These are phyloP conservation scores for Laburnicola sp. DNA, from an alignment of 2,329 filamentous ascomycete genomes.

Conservation along the genomic window DNA sequence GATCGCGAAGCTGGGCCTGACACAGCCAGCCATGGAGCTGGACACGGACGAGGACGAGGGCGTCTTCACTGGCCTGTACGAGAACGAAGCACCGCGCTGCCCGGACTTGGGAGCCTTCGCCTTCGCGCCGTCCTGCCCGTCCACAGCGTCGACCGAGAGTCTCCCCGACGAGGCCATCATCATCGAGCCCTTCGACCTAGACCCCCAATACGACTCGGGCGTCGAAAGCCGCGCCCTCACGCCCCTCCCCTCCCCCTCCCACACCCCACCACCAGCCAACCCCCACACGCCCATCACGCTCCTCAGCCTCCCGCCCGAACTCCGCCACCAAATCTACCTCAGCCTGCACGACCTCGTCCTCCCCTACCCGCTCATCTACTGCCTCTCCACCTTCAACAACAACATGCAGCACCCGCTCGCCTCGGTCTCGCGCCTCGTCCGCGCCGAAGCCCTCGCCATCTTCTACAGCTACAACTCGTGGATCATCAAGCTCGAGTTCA, in stretches of 20 bases:
- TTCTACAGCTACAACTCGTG: constrained; percentile 48
- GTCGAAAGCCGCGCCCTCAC: constrained; percentile 35
- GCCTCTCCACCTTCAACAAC: constrained; percentile 43
- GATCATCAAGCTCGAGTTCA: constrained; percentile 46
- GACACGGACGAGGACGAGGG: constrained; percentile 22
- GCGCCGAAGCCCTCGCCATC: constrained; percentile 43
- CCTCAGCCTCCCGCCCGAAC: constrained; percentile 42
- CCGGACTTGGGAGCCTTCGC: constrained; percentile 20
- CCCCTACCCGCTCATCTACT: constrained; percentile 46
- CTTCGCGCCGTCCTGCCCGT: constrained; percentile 28
- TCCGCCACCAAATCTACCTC: constrained; percentile 45
- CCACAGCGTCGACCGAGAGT: constrained; percentile 17
- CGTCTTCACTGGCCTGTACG: constrained; percentile 28
- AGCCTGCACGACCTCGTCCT: constrained; percentile 42
- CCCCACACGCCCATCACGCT: constrained; percentile 28
- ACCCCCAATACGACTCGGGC: constrained; percentile 26
- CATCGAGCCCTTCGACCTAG: constrained; percentile 23
- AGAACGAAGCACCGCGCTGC: constrained; percentile 22
- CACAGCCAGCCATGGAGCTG: constrained; percentile 18
- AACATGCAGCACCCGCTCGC: constrained; percentile 45
- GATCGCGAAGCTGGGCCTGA: constrained; percentile 34
- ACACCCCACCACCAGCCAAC: not conserved
- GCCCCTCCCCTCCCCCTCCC: constrained; percentile 20
- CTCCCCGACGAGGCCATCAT: constrained; percentile 27
- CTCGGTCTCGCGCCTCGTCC: constrained; percentile 40